Evolutionary conservation across 2,329 filamentous ascomycete genomes (phyloP), one percentile per base, ranked within the genome.

Genomic region (Penicillium sp.): DNA sequence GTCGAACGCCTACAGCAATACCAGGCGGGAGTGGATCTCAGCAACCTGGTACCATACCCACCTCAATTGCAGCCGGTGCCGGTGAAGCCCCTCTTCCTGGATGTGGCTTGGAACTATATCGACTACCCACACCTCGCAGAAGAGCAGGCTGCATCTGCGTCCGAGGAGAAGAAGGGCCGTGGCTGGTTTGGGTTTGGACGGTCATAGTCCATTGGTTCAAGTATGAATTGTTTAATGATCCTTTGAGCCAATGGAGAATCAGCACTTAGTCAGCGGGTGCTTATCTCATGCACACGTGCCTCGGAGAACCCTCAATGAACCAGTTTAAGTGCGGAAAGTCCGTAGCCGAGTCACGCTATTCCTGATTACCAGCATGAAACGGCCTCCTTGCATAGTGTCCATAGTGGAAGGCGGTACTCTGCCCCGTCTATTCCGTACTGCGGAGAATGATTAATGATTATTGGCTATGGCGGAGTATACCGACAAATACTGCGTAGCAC

Each of bases 51-150:
- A 38, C 80, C 83, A 4, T 96, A 90, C 67, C 93, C 93, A 10
- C 90, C 91, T 1, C 86, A 83, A 63, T 73, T 96, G 56, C 82
- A 87, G 51, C 78, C 86, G 1, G 82, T 97, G 31, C 89, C 93
- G 0, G 85, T 95, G 42, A 98, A 98, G 74, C 93, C 93, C 23
- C 77, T 97, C 27, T 97, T 97, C 76, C 81, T 97, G 49, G 93
- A 98, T 64, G 85, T 95, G 6, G 93, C 93, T 8, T 98, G 89
- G 87, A 97, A 97, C 66, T 97, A 96, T 66, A 90, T 98, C 52
- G 82, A 89, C 40, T 98, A 98, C 64, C 89, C 90, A 0, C 83
- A 82, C 27, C 54, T 31, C 3, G 42, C 40, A 32, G 35, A 56
- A 26, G 49, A 60, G 24, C 61, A 63, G 49, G 59, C 52, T 13